phyloP scores from a whole-genome alignment of 1,284 basidiomycete species.

The Bothia castanella region DNA sequence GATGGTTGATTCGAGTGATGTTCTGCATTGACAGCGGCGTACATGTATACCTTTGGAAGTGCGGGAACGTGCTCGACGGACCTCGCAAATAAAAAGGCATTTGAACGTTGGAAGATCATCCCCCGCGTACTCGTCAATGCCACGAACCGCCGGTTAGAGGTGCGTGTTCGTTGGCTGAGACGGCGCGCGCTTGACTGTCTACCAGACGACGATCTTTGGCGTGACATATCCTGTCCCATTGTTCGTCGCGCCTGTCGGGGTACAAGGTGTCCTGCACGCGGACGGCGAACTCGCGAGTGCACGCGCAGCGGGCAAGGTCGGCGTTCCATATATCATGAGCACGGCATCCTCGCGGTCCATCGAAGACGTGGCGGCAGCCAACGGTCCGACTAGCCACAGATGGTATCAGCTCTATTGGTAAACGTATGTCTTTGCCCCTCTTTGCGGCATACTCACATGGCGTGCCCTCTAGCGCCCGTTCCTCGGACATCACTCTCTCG shows the following conservation, averaged over 20 bases:
- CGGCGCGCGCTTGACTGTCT: background rate
- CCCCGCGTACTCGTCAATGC: conserved; percentile 78
- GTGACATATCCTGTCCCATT: conserved; percentile 61
- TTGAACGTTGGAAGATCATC: conserved; percentile 60
- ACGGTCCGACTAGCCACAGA: conserved; percentile 51
- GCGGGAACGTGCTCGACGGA: conserved; percentile 60
- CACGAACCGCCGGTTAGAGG: conserved; percentile 58
- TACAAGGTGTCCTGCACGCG: conserved; percentile 62
- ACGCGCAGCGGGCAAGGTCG: conserved; percentile 58
- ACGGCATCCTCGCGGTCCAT: conserved; percentile 67
- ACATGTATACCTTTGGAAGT: conserved; percentile 50
- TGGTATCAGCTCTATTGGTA: conserved; percentile 84
- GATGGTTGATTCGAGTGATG: background rate
- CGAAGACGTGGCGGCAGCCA: conserved; percentile 68
- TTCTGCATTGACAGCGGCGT: conserved; percentile 40
- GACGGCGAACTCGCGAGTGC: conserved; percentile 71
- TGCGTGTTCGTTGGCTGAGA: conserved; percentile 21
- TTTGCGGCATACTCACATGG: too few relatives aligned
- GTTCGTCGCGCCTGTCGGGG: conserved; percentile 71
- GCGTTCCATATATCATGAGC: conserved; percentile 69
- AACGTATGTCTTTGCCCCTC: too few relatives aligned
- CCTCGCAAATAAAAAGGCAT: conserved; percentile 51
- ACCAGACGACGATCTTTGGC: conserved; percentile 66
- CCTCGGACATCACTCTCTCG: conserved; percentile 43
- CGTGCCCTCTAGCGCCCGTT: conserved; percentile 37